A percentile compares a stretch with the other conserved stretches of the same genome.
Evolutionary conservation across 78 protist species (phyloP).

Genomic region (Protostelium mycophagum): DNA sequence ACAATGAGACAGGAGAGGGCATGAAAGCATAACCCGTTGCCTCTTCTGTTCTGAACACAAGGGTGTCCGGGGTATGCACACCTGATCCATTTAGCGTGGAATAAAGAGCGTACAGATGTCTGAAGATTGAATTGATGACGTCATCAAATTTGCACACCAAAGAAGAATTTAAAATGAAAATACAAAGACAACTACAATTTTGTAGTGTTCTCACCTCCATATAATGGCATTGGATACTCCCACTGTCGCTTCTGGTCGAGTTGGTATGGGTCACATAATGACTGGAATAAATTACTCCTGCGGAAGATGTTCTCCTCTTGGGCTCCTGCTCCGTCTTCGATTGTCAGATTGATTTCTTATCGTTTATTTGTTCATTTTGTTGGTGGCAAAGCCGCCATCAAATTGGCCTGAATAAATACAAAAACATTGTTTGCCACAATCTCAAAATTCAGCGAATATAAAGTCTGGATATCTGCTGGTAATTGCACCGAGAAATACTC

Average conservation of each 20-base stretch:
- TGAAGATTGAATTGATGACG: too few species aligned
- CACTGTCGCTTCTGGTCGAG: background rate
- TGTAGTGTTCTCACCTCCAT: too few species aligned
- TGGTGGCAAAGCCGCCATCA: background rate
- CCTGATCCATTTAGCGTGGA: too few species aligned
- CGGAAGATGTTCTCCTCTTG: constrained; percentile 2
- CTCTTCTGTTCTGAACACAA: background rate
- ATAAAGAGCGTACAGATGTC: too few species aligned
- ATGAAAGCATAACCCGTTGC: background rate
- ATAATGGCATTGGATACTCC: constrained; percentile 3
- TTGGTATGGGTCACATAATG: background rate
- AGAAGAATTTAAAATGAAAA: too few species aligned
- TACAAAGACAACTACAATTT: too few species aligned
- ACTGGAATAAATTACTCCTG: background rate
- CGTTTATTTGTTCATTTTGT: background rate
- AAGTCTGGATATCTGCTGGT: too few species aligned
- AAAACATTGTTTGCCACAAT: too few species aligned
- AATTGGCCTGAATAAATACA: too few species aligned
- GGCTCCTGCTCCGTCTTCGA: background rate
- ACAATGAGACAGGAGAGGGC: background rate
- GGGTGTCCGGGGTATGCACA: background rate
- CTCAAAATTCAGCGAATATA: too few species aligned
- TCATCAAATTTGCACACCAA: too few species aligned
- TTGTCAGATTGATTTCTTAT: background rate
- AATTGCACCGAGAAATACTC: too few species aligned